A percentile compares a stretch with the other conserved stretches of the same genome.
These are phyloP conservation scores for Asterophora lycoperdoides DNA, from an alignment of 768 basidiomycete species.

Conservation along the genomic window DNA sequence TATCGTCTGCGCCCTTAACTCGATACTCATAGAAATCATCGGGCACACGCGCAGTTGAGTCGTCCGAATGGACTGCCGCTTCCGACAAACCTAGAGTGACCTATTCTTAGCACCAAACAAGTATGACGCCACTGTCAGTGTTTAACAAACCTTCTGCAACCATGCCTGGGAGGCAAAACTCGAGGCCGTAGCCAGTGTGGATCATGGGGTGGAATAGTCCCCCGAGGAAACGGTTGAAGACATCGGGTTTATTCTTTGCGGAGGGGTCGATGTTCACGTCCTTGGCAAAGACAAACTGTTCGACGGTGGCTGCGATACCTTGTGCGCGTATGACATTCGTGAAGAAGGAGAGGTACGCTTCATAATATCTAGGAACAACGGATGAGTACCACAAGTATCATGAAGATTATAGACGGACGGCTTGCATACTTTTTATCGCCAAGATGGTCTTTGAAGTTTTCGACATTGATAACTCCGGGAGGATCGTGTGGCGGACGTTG, in stretches of 20 bases:
- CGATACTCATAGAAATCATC: constrained; percentile 14
- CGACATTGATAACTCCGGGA: constrained; percentile 38
- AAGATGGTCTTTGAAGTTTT: constrained; percentile 52
- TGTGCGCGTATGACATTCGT: constrained; percentile 34
- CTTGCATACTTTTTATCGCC: constrained; percentile 53
- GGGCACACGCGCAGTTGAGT: constrained; percentile 23
- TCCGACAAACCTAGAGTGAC: constrained; percentile 49
- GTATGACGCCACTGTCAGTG: constrained; percentile 10
- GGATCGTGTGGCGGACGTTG: constrained; percentile 38
- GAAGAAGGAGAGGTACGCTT: constrained; percentile 51
- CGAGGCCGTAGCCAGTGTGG: constrained; percentile 59
- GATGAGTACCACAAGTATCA: too few species aligned
- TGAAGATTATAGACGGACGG: too few species aligned
- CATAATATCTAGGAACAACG: constrained; percentile 42
- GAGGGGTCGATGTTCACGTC: constrained; percentile 39
- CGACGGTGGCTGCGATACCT: constrained; percentile 39
- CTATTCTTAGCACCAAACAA: background rate
- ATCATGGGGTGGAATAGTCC: constrained; percentile 66
- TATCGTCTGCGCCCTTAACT: constrained; percentile 1
- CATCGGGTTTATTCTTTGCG: constrained; percentile 30
- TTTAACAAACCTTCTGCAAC: constrained; percentile 56
- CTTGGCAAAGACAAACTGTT: constrained; percentile 52
- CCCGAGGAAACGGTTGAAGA: constrained; percentile 50
- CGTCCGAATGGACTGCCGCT: constrained; percentile 42
- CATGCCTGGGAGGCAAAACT: constrained; percentile 57